A percentile compares a stretch with the other conserved stretches of the same genome.
Conservation (phyloP, 2,329 filamentous ascomycete species). For the Trichoderma harzianum region DNA sequence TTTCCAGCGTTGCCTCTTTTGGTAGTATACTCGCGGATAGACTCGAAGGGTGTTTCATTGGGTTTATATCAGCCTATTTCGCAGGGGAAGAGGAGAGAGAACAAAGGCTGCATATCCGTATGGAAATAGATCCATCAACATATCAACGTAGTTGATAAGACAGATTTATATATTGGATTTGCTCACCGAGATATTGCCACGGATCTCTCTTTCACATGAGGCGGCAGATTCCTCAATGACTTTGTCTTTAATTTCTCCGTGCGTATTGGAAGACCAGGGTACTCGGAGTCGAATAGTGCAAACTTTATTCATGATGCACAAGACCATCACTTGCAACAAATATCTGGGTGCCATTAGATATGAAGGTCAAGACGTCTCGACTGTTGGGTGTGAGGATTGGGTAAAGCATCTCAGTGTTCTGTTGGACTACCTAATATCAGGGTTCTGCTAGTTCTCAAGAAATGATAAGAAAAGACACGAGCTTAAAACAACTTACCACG, state of each 20-base stretch:
- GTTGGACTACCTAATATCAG: not conserved
- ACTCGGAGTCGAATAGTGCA: not conserved
- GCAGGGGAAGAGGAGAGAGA: not conserved
- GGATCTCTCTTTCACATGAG: too few species aligned
- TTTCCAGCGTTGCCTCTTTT: not conserved
- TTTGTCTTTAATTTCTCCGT: not conserved
- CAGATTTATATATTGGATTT: not conserved
- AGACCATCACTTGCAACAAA: not conserved
- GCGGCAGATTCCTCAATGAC: not conserved
- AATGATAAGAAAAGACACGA: not conserved
- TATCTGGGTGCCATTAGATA: not conserved
- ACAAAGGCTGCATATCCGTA: not conserved
- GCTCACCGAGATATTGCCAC: not conserved
- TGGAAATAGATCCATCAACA: not conserved
- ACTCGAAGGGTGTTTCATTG: not conserved
- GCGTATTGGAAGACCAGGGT: not conserved
- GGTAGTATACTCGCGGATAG: not conserved
- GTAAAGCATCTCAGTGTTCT: not conserved
- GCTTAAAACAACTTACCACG: accelerated
- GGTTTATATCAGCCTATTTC: not conserved
- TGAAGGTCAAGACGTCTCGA: not conserved
- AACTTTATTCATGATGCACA: not conserved
- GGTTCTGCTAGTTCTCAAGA: not conserved
- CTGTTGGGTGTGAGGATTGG: accelerated
- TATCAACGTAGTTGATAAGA: not conserved